These are phyloP conservation scores for Ceratobasidium theobromae DNA, from an alignment of 1,284 basidiomycete species.

Conservation along the genomic window DNA sequence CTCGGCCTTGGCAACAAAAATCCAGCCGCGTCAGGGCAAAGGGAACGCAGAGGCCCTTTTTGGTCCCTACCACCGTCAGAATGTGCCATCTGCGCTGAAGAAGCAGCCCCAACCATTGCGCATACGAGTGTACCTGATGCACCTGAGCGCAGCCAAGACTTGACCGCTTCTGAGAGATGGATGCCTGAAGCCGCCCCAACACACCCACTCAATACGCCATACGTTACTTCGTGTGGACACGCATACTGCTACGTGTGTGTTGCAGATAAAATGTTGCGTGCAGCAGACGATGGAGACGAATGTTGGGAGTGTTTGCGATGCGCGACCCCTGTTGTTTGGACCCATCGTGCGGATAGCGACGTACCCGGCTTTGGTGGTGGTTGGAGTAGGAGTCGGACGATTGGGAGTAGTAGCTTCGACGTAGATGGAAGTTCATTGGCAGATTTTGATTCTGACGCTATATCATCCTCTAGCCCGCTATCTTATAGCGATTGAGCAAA, in stretches of 20 bases:
- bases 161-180: constrained; percentile 15
- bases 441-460: constrained; percentile 28
- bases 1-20: constrained; percentile 39
- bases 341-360: constrained; percentile 49
- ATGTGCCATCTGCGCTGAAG: constrained; percentile 79
- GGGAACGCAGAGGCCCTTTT: constrained; percentile 52
- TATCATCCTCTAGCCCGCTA: constrained; percentile 18
- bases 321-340: constrained; percentile 56
- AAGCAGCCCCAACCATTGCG: constrained; percentile 58
- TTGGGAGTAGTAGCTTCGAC: constrained; percentile 18
- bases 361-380: constrained; percentile 4
- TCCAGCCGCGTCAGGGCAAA: constrained; percentile 30
- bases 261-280: constrained; percentile 73
- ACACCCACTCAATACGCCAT: constrained; percentile 69
- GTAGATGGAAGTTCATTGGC: constrained; percentile 29
- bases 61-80: constrained; percentile 63
- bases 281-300: constrained; percentile 57
- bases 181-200: constrained; percentile 46
- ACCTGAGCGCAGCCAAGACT: constrained; percentile 3
- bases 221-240: constrained; percentile 75
- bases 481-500: constrained; percentile 17
- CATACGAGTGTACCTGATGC: constrained; percentile 50
- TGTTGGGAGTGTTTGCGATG: constrained; percentile 85
- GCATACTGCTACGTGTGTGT: constrained; percentile 88
- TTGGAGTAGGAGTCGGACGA: constrained; percentile 18